A percentile compares a stretch with the other conserved stretches of the same genome.
Conservation (phyloP, 2,329 filamentous ascomycete genomes). For the Microthyrium microscopicum region DNA sequence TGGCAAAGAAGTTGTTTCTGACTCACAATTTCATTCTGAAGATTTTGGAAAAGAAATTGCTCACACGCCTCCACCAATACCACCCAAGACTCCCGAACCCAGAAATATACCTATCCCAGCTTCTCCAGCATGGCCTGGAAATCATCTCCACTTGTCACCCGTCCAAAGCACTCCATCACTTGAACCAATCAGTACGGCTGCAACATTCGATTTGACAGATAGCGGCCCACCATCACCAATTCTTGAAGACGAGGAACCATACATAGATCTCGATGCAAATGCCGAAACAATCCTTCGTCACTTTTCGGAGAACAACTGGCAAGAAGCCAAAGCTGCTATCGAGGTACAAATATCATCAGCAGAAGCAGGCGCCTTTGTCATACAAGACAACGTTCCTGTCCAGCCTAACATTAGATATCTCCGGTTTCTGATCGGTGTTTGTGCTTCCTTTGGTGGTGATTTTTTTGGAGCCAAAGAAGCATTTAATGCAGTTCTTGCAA, state of each 20-base stretch:
- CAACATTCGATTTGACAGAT: too few species aligned
- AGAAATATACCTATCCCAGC: background rate
- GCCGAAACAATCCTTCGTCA: slow-evolving; percentile 12
- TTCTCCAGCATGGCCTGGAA: background rate
- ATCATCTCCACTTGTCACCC: too few species aligned
- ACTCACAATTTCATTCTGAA: too few species aligned
- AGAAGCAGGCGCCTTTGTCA: slow-evolving; percentile 13
- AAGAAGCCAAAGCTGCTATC: slow-evolving; percentile 11
- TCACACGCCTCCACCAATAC: slow-evolving; percentile 6
- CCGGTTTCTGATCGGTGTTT: slow-evolving; percentile 15
- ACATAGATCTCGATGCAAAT: slow-evolving; percentile 12
- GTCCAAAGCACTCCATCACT: too few species aligned
- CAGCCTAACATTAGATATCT: slow-evolving; percentile 16
- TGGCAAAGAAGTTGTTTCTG: too few species aligned
- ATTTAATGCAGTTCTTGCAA: slow-evolving; percentile 16
- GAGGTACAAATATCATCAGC: slow-evolving; percentile 15
- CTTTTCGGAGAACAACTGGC: slow-evolving; percentile 13
- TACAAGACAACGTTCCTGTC: slow-evolving; percentile 7
- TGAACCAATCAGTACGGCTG: too few species aligned
- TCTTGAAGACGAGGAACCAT: slow-evolving; percentile 2
- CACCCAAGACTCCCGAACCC: background rate
- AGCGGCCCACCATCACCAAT: slow-evolving; percentile 7
- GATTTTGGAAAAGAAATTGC: slow-evolving; percentile 7
- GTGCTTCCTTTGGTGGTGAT: slow-evolving; percentile 15
- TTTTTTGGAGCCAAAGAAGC: slow-evolving; percentile 15